Conservation (phyloP, 1,139 yeast genomes). For the Saccharomyces hybrid region DNA sequence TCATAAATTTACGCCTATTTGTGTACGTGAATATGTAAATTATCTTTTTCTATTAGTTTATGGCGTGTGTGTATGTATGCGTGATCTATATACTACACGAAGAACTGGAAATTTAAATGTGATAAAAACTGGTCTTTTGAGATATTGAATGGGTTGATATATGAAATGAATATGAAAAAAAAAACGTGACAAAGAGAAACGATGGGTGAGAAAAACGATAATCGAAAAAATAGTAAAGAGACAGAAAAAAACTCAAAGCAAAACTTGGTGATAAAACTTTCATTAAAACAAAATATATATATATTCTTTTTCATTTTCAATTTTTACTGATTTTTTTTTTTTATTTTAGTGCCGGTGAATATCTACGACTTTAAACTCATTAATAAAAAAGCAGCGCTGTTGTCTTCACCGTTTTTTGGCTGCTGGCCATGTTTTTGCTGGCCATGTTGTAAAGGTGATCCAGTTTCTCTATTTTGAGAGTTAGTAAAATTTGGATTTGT, state of each 20-base stretch:
- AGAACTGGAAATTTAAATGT: neutral
- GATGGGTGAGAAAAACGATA: neutral
- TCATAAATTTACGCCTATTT: neutral
- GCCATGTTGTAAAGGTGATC: conserved; percentile 6
- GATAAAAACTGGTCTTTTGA: neutral
- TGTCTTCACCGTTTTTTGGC: conserved; percentile 15
- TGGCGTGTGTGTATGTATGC: neutral
- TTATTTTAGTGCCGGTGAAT: neutral
- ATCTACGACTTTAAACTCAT: conserved; percentile 24
- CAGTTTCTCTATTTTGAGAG: conserved; percentile 15
- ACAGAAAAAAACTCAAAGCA: neutral
- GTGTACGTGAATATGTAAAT: neutral
- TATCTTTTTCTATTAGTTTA: neutral
- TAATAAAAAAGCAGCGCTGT: conserved; percentile 26
- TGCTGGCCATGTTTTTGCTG: conserved; percentile 8
- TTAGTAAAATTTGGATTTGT: conserved; percentile 10
- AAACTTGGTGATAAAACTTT: neutral
- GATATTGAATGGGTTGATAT: neutral
- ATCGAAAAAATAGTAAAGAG: neutral
- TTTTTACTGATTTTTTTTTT: neutral
- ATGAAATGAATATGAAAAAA: neutral
- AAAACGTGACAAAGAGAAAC: neutral
- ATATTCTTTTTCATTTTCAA: neutral
- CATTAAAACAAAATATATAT: neutral
- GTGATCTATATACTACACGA: neutral